Percentiles rank a stretch among this genome's conserved stretches.
Evolutionary conservation across 1,284 basidiomycete species (phyloP).

Genomic region (Apiotrichum sp.): DNA sequence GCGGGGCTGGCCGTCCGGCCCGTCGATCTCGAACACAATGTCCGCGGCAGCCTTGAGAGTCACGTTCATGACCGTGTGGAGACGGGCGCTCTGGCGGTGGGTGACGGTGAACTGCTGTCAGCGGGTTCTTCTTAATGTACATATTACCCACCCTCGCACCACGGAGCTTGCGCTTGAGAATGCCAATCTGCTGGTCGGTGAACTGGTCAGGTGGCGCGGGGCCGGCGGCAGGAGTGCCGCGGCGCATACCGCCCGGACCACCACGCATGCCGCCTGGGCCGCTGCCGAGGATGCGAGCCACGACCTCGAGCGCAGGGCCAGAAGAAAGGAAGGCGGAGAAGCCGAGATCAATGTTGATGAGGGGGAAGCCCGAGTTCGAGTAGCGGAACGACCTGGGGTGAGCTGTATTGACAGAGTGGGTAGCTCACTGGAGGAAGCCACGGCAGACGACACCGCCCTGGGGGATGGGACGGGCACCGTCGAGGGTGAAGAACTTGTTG

Average conservation of each 20-base stretch:
- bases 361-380: slow-evolving; percentile 28
- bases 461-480: slow-evolving; percentile 28
- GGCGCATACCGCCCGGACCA: slow-evolving; percentile 1
- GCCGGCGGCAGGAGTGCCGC: too few species aligned
- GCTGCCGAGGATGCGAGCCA: slow-evolving; percentile 27
- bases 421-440: slow-evolving; percentile 42
- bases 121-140: not conserved
- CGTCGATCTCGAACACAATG: slow-evolving; percentile 31
- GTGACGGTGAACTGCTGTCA: slow-evolving; percentile 31
- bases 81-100: slow-evolving; percentile 30
- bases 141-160: slow-evolving; percentile 25
- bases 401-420: not conserved
- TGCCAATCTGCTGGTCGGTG: slow-evolving; percentile 12
- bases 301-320: slow-evolving; percentile 38
- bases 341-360: slow-evolving; percentile 39
- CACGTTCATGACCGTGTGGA: slow-evolving; percentile 34
- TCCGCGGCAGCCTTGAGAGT: slow-evolving; percentile 27
- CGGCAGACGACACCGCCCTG: slow-evolving; percentile 38
- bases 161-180: slow-evolving; percentile 32
- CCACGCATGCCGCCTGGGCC: slow-evolving; percentile 12
- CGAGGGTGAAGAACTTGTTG: slow-evolving; percentile 38
- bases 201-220: slow-evolving; percentile 17
- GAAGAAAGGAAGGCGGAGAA: slow-evolving; percentile 42
- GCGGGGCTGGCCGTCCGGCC: slow-evolving; percentile 22
- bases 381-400: slow-evolving; percentile 37